phyloP scores from a whole-genome alignment of 495 filamentous ascomycete genomes.

The Aspergillus conjunctus region DNA sequence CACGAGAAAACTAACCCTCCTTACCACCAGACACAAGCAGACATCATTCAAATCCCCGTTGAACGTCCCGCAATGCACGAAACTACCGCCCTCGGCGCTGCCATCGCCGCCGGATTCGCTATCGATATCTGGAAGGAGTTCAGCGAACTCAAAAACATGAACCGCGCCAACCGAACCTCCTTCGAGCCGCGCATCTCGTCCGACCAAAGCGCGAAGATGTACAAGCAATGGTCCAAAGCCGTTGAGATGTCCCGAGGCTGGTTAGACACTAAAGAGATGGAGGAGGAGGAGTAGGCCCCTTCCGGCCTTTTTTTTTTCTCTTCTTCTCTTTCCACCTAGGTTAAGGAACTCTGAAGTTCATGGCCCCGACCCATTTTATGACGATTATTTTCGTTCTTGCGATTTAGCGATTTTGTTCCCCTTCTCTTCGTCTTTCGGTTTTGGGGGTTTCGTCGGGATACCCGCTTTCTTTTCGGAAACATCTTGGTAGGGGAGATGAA shows the following conservation, averaged over 20 bases:
- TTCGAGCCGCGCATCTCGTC: constrained; percentile 68
- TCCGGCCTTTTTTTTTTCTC: constrained; percentile 15
- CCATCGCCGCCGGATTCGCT: constrained; percentile 90
- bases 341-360: neutral
- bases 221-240: constrained; percentile 79
- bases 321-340: neutral
- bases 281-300: constrained; percentile 34
- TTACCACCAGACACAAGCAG: constrained; percentile 76
- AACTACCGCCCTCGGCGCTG: constrained; percentile 90
- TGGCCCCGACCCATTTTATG: neutral
- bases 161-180: constrained; percentile 69
- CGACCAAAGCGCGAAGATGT: constrained; percentile 66
- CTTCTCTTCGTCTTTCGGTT: neutral
- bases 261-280: constrained; percentile 56
- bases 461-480: neutral
- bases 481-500: no score
- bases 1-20: constrained; percentile 20
- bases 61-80: constrained; percentile 91
- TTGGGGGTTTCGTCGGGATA: constrained; percentile 1
- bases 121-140: constrained; percentile 80
- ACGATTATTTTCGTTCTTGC: constrained; percentile 1
- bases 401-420: constrained; percentile 9
- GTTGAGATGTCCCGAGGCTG: constrained; percentile 91
- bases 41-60: constrained; percentile 85
- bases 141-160: constrained; percentile 77